These are phyloP conservation scores for Panaeolus papilionaceus DNA, from an alignment of 768 basidiomycete genomes.

Conservation along the genomic window DNA sequence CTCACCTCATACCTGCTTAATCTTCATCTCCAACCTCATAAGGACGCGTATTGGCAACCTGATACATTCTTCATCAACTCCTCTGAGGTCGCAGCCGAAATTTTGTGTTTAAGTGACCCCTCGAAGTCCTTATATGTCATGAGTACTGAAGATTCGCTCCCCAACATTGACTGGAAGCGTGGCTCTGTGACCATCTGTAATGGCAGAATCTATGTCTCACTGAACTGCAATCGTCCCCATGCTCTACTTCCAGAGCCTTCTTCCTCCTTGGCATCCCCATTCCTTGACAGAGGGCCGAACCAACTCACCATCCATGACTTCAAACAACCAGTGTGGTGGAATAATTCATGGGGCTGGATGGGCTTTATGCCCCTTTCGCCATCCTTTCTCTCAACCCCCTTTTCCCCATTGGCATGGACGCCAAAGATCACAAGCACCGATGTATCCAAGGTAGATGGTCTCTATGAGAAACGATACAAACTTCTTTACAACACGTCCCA, in stretches of 20 bases:
- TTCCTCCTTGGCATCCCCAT: not conserved
- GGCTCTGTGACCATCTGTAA: not conserved
- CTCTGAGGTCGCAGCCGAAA: too few species aligned
- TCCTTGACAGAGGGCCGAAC: not conserved
- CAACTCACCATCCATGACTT: not conserved
- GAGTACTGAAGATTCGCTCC: not conserved
- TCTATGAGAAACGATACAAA: not conserved
- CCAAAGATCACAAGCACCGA: not conserved
- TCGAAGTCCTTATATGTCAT: too few species aligned
- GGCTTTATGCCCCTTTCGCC: conserved; percentile 10
- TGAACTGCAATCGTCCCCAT: not conserved
- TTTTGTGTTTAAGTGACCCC: too few species aligned
- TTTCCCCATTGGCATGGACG: not conserved
- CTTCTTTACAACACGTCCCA: not conserved
- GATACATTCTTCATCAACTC: too few species aligned
- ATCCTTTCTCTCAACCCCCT: conserved; percentile 2
- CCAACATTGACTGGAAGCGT: not conserved
- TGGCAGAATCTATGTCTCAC: not conserved
- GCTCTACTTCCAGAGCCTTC: not conserved
- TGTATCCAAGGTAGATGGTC: not conserved
- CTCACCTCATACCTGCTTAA: too few species aligned
- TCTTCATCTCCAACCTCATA: too few species aligned
- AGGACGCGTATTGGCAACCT: not conserved
- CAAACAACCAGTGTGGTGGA: conserved; percentile 12
- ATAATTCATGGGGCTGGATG: conserved; percentile 5